These are phyloP conservation scores for Acacia confusa DNA, from an alignment of 306 rosid species.

Conservation along the genomic window DNA sequence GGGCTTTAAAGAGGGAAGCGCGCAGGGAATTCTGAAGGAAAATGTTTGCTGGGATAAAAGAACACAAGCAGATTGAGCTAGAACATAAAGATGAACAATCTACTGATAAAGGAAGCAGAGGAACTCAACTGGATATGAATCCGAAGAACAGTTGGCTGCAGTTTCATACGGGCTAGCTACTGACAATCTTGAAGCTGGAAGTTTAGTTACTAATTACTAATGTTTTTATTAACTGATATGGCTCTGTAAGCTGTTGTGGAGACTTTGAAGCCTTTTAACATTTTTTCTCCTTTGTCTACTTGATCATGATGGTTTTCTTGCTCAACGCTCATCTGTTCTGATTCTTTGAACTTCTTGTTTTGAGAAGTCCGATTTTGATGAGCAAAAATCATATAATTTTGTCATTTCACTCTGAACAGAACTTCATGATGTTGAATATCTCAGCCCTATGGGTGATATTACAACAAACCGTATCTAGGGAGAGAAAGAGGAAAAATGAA, in stretches of 20 bases:
- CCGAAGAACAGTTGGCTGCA: constrained; percentile 44
- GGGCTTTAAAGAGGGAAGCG: constrained; percentile 59
- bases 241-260: no score
- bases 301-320: constrained; percentile 16
- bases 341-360: not conserved
- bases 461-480: no score
- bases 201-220: constrained; percentile 36
- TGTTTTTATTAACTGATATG: no score
- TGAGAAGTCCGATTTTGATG: not conserved
- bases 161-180: constrained; percentile 39
- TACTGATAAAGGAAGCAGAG: constrained; percentile 29
- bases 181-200: constrained; percentile 39
- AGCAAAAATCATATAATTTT: not conserved
- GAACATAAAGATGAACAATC: constrained; percentile 35
- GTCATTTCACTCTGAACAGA: constrained; percentile 5
- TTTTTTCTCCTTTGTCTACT: not conserved
- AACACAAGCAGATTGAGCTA: constrained; percentile 46
- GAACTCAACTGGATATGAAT: constrained; percentile 29
- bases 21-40: constrained; percentile 62
- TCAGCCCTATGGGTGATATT: no score
- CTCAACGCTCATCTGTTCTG: not conserved
- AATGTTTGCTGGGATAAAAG: constrained; percentile 44
- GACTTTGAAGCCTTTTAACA: not conserved
- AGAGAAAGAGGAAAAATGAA: no score
- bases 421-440: no score